Percentiles rank a stretch among this genome's conserved stretches.
Evolutionary conservation across 805 yeast genomes (phyloP).

Genomic region (Candida sphagnicola): DNA sequence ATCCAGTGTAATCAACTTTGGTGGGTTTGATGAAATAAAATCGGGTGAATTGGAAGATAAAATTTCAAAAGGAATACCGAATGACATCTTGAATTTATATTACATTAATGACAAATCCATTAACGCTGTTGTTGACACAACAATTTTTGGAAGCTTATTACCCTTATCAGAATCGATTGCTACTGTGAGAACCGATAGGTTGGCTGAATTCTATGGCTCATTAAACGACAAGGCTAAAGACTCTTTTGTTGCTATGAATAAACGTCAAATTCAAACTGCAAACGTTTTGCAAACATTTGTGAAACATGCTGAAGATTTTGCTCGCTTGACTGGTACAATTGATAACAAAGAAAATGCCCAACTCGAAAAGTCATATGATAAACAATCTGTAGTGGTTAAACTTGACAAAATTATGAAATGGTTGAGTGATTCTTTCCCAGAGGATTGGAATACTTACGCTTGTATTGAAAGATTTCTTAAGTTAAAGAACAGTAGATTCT

Average conservation of each 20-base stretch:
- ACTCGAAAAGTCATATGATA: constrained; percentile 11
- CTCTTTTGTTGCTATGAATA: constrained; percentile 65
- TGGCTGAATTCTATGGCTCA: constrained; percentile 44
- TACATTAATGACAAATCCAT: constrained; percentile 71
- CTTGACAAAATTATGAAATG: constrained; percentile 56
- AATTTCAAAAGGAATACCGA: constrained; percentile 54
- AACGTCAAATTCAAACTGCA: constrained; percentile 62
- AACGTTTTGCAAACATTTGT: constrained; percentile 48
- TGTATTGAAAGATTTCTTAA: constrained; percentile 51
- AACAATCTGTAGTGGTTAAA: constrained; percentile 24
- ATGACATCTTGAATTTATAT: constrained; percentile 56
- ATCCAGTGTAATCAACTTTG: constrained; percentile 25
- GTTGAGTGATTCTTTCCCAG: constrained; percentile 58
- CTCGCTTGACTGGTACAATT: constrained; percentile 9
- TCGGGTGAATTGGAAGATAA: constrained; percentile 23
- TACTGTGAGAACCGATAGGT: constrained; percentile 46
- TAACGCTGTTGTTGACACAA: constrained; percentile 60
- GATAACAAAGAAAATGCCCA: constrained; percentile 17
- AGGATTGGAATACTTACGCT: constrained; percentile 41
- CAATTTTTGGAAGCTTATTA: constrained; percentile 55
- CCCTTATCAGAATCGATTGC: constrained; percentile 48
- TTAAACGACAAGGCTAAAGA: constrained; percentile 56
- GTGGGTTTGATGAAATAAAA: constrained; percentile 19
- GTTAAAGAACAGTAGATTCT: constrained; percentile 56
- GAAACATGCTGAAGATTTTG: constrained; percentile 43